Evolutionary conservation across 2,329 filamentous ascomycete species (phyloP), one percentile per base, ranked within the genome.

Genomic region (Aspergillus arachidicola): DNA sequence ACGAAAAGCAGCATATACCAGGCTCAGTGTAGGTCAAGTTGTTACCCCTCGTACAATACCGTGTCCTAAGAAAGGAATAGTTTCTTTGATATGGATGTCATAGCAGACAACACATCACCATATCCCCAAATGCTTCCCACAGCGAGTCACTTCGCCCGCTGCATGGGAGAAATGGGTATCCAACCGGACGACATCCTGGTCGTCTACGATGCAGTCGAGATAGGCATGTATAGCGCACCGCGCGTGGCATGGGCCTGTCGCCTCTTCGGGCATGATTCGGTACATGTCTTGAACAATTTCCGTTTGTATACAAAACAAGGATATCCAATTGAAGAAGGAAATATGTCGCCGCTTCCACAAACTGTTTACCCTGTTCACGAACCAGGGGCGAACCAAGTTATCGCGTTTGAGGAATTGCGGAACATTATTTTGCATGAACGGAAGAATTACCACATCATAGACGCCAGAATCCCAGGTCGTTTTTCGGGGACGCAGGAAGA

Each of bases 251-350:
- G 72, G 69, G 70, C 62, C 6, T 76, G 62, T 48, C 66, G 64
- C 4, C 58, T 71, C 32, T 76, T 74, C 28, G 72, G 73, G 0
- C 73, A 75, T 53, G 16, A 38, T 3, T 55, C 59, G 6, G 72
- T 74, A 14, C 68, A 75, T 23, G 71, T 76, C 4, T 34, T 76
- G 62, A 75, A 76, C 16, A 76, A 70, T 32, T 73, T 76, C n/a
- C 66, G 69, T 1, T 46, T 41, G 1, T 76, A 75, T 30, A 60
- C 70, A 3, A 34, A 62, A 1, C n/a, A 60, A 41, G 66, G 69
- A 2, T 70, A 63, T 36, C 69, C 71, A 6, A 56, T 73, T 16
- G 41, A 57, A 1, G 51, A 41, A 2, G 68, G 66, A 7, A 45
- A 65, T 28, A 21, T 65, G 6, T 16, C 34, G 2, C 23, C 36